phyloP scores from a whole-genome alignment of 2,329 filamentous ascomycete species.

The Tolypocladium ovalisporum region DNA sequence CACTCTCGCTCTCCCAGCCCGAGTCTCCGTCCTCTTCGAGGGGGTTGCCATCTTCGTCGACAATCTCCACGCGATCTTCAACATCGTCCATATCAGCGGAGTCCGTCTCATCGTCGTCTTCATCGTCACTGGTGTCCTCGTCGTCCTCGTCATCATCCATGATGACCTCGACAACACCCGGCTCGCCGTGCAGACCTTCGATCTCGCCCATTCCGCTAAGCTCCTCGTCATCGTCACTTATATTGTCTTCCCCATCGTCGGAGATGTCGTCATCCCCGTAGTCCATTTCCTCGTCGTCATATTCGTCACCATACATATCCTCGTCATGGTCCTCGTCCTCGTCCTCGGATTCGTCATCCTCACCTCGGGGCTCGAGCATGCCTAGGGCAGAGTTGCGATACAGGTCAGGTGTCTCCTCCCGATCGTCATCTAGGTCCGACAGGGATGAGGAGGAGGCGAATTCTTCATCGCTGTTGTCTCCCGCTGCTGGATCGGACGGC shows the following conservation, averaged over 20 bases:
- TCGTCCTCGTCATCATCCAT: constrained; percentile 60
- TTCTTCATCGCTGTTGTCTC: constrained; percentile 69
- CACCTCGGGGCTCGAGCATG: constrained; percentile 78
- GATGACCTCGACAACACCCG: constrained; percentile 61
- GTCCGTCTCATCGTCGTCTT: constrained; percentile 35
- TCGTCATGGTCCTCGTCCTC: constrained; percentile 67
- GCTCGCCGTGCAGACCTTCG: constrained; percentile 58
- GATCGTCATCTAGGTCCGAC: constrained; percentile 75
- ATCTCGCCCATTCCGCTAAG: constrained; percentile 76
- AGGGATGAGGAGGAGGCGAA: constrained; percentile 80
- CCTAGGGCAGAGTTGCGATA: constrained; percentile 94
- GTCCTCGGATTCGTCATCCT: constrained; percentile 71
- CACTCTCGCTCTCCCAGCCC: constrained; percentile 50
- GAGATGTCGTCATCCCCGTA: constrained; percentile 74
- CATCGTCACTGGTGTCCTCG: constrained; percentile 52
- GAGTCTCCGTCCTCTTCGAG: constrained; percentile 49
- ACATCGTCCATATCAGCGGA: constrained; percentile 39
- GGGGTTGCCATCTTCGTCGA: constrained; percentile 51
- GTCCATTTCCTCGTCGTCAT: constrained; percentile 87
- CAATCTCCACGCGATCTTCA: constrained; percentile 43
- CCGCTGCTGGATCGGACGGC: constrained; percentile 51
- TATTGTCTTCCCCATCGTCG: constrained; percentile 75
- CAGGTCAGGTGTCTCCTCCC: constrained; percentile 91
- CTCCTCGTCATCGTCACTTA: constrained; percentile 84
- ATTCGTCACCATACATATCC: constrained; percentile 87